Conservation (phyloP, 2,329 filamentous ascomycete species). For the Colletotrichum zoysiae region DNA sequence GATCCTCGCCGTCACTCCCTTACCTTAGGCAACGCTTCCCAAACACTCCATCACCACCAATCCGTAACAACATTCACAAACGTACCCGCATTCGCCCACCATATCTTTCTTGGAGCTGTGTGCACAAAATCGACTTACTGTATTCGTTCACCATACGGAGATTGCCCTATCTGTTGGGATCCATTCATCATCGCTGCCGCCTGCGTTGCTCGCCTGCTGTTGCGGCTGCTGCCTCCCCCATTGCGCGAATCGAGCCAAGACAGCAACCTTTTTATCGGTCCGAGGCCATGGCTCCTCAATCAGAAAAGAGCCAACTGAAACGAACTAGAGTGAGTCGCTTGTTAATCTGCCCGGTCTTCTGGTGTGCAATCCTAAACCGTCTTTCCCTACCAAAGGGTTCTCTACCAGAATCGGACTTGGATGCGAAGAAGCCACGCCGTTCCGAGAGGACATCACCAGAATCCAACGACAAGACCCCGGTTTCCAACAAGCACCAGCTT, state of each 20-base stretch:
- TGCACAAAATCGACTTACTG: conserved; percentile 30
- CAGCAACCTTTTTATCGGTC: conserved; percentile 1
- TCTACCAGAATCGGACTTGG: conserved; percentile 71
- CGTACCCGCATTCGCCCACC: background rate
- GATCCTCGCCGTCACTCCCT: conserved; percentile 32
- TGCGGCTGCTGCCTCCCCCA: conserved; percentile 25
- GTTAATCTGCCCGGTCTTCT: conserved; percentile 43
- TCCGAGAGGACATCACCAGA: conserved; percentile 77
- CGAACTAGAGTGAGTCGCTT: conserved; percentile 74
- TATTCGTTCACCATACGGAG: conserved; percentile 22
- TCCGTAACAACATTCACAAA: conserved; percentile 24
- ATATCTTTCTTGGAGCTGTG: conserved; percentile 9
- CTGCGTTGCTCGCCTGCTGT: conserved; percentile 7
- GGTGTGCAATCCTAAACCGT: conserved; percentile 42
- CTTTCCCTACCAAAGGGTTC: conserved; percentile 67
- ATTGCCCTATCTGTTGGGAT: conserved; percentile 24
- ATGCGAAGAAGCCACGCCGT: conserved; percentile 86
- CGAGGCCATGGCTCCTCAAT: conserved; percentile 66
- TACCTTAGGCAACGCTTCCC: conserved; percentile 39
- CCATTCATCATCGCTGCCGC: conserved; percentile 17
- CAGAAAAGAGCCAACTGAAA: conserved; percentile 88
- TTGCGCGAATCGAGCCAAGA: conserved; percentile 12
- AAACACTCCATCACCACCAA: conserved; percentile 28
- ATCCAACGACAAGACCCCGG: conserved; percentile 66
- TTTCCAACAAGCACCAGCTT: conserved; percentile 75